A percentile compares a stretch with the other conserved stretches of the same genome.
Conservation (phyloP, 495 filamentous ascomycete genomes). For the Parathielavia appendiculata region DNA sequence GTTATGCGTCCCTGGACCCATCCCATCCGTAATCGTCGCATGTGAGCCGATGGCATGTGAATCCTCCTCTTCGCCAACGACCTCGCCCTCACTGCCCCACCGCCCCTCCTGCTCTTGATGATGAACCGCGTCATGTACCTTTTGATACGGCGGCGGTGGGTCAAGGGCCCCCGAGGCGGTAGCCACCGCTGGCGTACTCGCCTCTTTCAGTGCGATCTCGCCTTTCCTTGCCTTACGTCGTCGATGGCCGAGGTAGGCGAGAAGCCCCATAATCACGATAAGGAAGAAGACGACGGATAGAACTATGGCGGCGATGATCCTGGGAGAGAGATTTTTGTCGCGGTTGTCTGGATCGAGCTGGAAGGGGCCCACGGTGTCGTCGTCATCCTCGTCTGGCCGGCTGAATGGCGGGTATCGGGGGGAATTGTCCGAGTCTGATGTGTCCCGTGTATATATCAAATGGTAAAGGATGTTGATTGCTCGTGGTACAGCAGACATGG, state of each 20-base stretch:
- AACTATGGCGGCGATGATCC: constrained; percentile 13
- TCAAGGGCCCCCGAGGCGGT: constrained; percentile 6
- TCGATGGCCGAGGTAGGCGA: constrained; percentile 5
- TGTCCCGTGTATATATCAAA: background rate
- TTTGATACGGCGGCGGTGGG: constrained; percentile 16
- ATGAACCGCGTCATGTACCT: background rate
- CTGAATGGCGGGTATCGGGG: background rate
- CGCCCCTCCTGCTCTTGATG: background rate
- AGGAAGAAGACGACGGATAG: constrained; percentile 12
- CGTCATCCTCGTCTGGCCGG: background rate
- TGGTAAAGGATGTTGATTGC: background rate
- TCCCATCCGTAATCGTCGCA: constrained; percentile 12
- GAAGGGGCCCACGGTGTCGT: background rate
- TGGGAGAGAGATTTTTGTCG: background rate
- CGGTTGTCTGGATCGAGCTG: background rate
- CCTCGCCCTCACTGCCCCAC: background rate
- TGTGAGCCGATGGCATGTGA: constrained; percentile 8
- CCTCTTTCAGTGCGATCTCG: constrained; percentile 10
- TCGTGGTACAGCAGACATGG: background rate
- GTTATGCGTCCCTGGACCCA: constrained; percentile 3
- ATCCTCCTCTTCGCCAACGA: background rate
- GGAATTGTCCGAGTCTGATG: background rate
- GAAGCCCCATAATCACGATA: background rate
- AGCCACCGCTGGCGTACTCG: background rate
- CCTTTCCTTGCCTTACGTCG: background rate